Conservation (phyloP, 139 green algal species). For the Closterium sp. region DNA sequence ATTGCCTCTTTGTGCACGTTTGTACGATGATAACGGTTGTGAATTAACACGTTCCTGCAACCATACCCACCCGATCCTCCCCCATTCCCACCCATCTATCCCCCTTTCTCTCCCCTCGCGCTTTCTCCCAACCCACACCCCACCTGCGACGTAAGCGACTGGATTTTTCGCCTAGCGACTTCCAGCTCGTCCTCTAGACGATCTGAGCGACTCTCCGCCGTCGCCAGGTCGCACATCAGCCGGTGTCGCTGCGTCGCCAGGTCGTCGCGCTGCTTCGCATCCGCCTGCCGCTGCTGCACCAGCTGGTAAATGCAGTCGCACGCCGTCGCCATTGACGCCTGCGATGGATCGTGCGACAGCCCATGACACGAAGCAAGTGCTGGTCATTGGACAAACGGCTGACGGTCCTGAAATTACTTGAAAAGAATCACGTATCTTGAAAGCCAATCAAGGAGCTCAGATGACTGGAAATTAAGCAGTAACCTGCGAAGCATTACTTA, state of each 20-base stretch:
- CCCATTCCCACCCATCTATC: not conserved
- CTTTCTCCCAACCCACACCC: not conserved
- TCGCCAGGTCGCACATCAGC: not conserved
- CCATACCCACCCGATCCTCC: too few relatives aligned
- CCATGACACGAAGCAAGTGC: not conserved
- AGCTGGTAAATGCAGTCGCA: slow-evolving; percentile 36
- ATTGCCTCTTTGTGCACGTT: too few relatives aligned
- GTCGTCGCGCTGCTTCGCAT: slow-evolving; percentile 6
- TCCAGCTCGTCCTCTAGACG: slow-evolving; percentile 15
- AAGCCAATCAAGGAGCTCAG: too few relatives aligned
- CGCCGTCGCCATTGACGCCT: not conserved
- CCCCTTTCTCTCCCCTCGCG: not conserved
- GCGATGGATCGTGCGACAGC: not conserved
- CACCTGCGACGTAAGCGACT: not conserved
- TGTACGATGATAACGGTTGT: too few relatives aligned
- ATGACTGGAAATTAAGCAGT: not conserved
- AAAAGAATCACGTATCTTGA: too few relatives aligned
- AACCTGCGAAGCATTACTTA: not conserved
- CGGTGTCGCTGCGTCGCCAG: slow-evolving; percentile 8
- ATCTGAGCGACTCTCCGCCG: not conserved
- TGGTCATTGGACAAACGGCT: too few relatives aligned
- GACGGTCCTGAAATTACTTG: too few relatives aligned
- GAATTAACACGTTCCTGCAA: too few relatives aligned
- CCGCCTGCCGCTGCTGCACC: slow-evolving; percentile 23
- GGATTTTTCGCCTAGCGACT: not conserved